These are phyloP conservation scores for Leucoagaricus sp. DNA, from an alignment of 1,284 basidiomycete species.

Conservation along the genomic window DNA sequence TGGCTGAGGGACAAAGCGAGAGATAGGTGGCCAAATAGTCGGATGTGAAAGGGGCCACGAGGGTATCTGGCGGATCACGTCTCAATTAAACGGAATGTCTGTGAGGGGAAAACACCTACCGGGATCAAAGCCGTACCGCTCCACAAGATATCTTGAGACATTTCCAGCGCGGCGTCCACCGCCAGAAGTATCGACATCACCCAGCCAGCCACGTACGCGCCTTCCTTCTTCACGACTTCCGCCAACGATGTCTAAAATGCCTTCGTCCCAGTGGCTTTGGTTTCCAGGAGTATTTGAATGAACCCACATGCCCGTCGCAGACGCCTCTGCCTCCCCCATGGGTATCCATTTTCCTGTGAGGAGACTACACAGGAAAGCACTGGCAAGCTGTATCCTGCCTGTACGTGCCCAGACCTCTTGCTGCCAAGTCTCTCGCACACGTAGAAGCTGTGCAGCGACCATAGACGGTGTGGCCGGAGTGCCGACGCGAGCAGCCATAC, in stretches of 20 bases:
- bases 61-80: constrained; percentile 52
- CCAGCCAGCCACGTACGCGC: constrained; percentile 70
- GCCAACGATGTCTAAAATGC: constrained; percentile 72
- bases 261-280: constrained; percentile 74
- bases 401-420: constrained; percentile 73
- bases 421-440: constrained; percentile 72
- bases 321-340: constrained; percentile 76
- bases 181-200: constrained; percentile 63
- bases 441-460: constrained; percentile 66
- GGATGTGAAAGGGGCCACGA: constrained; percentile 73
- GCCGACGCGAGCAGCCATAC: constrained; percentile 73
- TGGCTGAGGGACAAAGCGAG: constrained; percentile 67
- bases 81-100: neutral
- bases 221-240: constrained; percentile 72
- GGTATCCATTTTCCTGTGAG: constrained; percentile 70
- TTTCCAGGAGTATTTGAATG: constrained; percentile 40
- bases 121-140: constrained; percentile 77
- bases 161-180: constrained; percentile 65
- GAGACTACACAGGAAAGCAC: constrained; percentile 70
- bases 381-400: constrained; percentile 68
- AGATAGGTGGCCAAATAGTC: constrained; percentile 76
- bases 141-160: constrained; percentile 72
- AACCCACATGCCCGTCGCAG: constrained; percentile 75
- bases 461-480: constrained; percentile 67
- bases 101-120: constrained; percentile 43